phyloP scores from a whole-genome alignment of 108 stramenopile genomes.

The Skeletonema costatum region DNA sequence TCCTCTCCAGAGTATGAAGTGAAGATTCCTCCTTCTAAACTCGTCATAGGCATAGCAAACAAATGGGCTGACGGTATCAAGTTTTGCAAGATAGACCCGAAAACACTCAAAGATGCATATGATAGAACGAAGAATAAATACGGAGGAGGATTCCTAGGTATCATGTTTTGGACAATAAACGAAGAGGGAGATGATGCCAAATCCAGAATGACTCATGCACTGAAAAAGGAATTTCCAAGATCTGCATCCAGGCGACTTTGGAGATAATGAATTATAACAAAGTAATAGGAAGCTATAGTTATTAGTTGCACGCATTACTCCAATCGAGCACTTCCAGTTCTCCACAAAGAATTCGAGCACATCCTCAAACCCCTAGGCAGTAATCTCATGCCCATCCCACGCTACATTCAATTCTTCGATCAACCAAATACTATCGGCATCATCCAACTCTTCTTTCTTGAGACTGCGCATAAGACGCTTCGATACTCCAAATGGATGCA shows the following conservation, averaged over 20 bases:
- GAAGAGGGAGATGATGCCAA: constrained; percentile 54
- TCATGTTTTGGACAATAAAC: constrained; percentile 81
- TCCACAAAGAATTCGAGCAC: constrained; percentile 12
- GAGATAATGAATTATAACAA: not conserved
- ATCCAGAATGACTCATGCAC: not conserved
- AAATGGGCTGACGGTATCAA: constrained; percentile 55
- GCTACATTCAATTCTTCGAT: constrained; percentile 51
- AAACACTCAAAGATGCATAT: constrained; percentile 42
- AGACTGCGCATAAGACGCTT: constrained; percentile 15
- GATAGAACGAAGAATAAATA: constrained; percentile 18
- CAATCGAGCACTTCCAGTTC: not conserved
- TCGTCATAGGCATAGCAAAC: constrained; percentile 76
- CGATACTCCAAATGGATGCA: constrained; percentile 33
- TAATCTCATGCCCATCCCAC: constrained; percentile 49
- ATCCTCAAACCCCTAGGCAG: constrained; percentile 35
- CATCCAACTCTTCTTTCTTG: constrained; percentile 22
- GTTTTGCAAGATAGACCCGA: constrained; percentile 40
- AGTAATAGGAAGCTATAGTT: not conserved
- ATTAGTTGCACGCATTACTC: not conserved
- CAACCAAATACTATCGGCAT: constrained; percentile 43
- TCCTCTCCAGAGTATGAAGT: constrained; percentile 18
- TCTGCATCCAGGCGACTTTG: not conserved
- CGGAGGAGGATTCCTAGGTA: constrained; percentile 44
- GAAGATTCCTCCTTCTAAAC: constrained; percentile 52
- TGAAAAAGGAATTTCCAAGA: constrained; percentile 5